These are phyloP conservation scores for Naegleria lovaniensis DNA, from an alignment of 208 protist genomes.

Conservation along the genomic window DNA sequence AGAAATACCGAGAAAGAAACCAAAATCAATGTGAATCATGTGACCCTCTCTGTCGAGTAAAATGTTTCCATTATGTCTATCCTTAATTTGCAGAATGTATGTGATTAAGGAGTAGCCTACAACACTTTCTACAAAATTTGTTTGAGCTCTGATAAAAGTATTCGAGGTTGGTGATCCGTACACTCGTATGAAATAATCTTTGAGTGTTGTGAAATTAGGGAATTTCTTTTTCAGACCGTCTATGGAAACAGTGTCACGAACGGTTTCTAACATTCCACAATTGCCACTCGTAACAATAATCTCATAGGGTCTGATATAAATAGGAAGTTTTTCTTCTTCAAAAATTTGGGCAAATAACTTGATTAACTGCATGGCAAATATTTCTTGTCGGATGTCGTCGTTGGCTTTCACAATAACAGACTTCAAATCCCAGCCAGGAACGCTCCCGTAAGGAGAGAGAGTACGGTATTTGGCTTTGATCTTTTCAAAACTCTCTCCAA, in stretches of 20 bases:
- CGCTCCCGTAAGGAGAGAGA: neutral
- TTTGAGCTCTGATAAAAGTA: constrained; percentile 58
- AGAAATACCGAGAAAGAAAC: constrained; percentile 89
- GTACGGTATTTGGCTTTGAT: neutral
- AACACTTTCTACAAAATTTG: constrained; percentile 84
- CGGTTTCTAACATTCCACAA: constrained; percentile 72
- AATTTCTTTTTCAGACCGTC: constrained; percentile 67
- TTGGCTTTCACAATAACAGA: constrained; percentile 80
- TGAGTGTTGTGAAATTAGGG: constrained; percentile 46
- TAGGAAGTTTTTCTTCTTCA: constrained; percentile 68
- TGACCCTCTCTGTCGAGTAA: constrained; percentile 76
- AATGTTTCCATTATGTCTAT: constrained; percentile 90
- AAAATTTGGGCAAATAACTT: constrained; percentile 68
- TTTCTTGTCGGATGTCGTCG: constrained; percentile 83
- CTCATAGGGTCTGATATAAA: constrained; percentile 63
- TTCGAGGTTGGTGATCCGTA: constrained; percentile 59
- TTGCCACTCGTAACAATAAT: constrained; percentile 64
- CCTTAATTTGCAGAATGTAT: constrained; percentile 88
- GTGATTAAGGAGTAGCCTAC: constrained; percentile 85
- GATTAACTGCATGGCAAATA: constrained; percentile 81
- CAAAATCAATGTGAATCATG: constrained; percentile 95
- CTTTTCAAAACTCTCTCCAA: neutral
- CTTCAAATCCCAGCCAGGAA: constrained; percentile 55
- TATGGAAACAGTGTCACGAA: constrained; percentile 73
- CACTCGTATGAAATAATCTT: constrained; percentile 65